Base-by-base conservation (phyloP, 2,329 filamentous ascomycete species). In the Paracamarosporium sp. region DNA sequence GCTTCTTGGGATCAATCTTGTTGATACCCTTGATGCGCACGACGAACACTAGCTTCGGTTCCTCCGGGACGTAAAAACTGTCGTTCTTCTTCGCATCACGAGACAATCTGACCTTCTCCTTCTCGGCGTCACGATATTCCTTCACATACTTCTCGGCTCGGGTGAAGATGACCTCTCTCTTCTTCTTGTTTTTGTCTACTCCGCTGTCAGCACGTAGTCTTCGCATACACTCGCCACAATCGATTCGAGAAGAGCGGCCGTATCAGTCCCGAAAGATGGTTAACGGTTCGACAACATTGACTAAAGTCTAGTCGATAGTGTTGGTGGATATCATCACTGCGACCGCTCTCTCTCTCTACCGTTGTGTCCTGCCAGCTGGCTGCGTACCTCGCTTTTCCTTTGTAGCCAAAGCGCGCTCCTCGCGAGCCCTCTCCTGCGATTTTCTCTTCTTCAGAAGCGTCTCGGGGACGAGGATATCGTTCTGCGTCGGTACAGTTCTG, bases 1-100 rank as follows among this genome's bases (percentile, higher is more conserved):
- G 93, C 83, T 96, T 96, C 91, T 99, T 98, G 75, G 95, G 95
- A 80, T 96, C 89, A 77, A 99, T 98, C 91, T 99, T 99, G 92
- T 98, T 98, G 93, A 99, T 98, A 96, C 89, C 95, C 92, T 99
- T 99, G 88, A 99, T 99, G 82, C 95, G 94, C 83, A 98, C 85
- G 76, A 99, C 89, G 82, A 99, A 99, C 85, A 94, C 93, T 78
- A 99, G 86, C 85, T 97, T 97, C 79, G 91, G 84, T 88, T 99
- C 93, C 67, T 92, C 93, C 67, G 92, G 90, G 72, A 99, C 90
- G 83, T 96, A 95, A 88, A 94, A 95, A 80, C 88, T 91, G 81
- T 94, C 94, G 78, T 92, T 89, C 82, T 92, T 86, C 88, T 96
- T 96, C 83, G 93, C 91, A 69, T 93, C 83, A 73, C 95, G 94